A percentile compares a stretch with the other conserved stretches of the same genome.
These are phyloP conservation scores for Emericellopsis cladophorae DNA, from an alignment of 2,329 filamentous ascomycete species.

Conservation along the genomic window DNA sequence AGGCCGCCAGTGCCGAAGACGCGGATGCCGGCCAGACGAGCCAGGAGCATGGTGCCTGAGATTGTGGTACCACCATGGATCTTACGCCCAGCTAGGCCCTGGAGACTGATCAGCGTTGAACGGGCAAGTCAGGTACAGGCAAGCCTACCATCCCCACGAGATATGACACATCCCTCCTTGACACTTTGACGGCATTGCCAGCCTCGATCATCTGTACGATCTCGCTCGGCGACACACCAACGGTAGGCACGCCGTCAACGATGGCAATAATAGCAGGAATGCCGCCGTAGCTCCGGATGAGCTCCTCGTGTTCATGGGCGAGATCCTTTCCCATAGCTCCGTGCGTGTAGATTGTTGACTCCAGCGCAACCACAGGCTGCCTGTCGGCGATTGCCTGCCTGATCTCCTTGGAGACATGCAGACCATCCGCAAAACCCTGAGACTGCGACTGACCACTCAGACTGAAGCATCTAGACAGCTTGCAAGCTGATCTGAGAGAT, in stretches of 20 bases:
- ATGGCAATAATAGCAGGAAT: constrained; percentile 88
- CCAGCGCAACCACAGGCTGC: constrained; percentile 80
- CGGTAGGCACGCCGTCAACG: constrained; percentile 66
- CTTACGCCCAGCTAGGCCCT: constrained; percentile 53
- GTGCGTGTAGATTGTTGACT: constrained; percentile 96
- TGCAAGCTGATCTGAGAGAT: neutral
- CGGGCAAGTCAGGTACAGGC: neutral
- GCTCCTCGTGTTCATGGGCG: constrained; percentile 69
- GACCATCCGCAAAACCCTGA: constrained; percentile 34
- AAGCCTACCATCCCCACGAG: constrained; percentile 61
- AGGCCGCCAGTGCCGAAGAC: constrained; percentile 93
- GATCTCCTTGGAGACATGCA: constrained; percentile 65
- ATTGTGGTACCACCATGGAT: constrained; percentile 89
- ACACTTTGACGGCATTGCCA: constrained; percentile 67
- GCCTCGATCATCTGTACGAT: constrained; percentile 58
- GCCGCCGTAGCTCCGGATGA: constrained; percentile 69
- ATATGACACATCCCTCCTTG: constrained; percentile 74
- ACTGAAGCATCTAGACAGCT: neutral
- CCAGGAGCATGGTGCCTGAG: constrained; percentile 82
- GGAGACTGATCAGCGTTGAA: constrained; percentile 1
- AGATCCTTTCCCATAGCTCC: constrained; percentile 64
- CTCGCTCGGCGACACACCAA: constrained; percentile 64
- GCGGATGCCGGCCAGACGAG: constrained; percentile 74
- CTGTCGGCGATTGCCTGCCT: constrained; percentile 59
- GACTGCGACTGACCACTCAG: neutral